Evolutionary conservation across 768 basidiomycete species (phyloP).

Genomic region (Xanthoconium purpureum): DNA sequence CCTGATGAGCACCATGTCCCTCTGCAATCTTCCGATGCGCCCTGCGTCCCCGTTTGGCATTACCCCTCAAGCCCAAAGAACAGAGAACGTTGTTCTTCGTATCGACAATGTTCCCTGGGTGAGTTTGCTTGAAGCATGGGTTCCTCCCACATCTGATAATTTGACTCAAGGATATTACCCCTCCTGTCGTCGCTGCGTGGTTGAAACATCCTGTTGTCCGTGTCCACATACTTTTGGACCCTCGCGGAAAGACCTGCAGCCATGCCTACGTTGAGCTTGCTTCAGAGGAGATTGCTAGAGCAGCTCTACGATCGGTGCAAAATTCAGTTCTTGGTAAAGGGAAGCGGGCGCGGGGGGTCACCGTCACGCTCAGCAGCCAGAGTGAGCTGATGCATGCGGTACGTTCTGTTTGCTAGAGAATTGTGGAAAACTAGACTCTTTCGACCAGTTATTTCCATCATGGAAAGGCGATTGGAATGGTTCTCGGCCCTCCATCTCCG

Average conservation of each 20-base stretch:
- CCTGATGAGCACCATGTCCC: conserved; percentile 32
- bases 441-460: conserved; percentile 66
- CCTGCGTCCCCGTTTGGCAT: conserved; percentile 13
- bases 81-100: conserved; percentile 61
- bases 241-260: conserved; percentile 78
- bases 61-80: conserved; percentile 11
- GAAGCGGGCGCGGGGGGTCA: conserved; percentile 77
- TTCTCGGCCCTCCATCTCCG: conserved; percentile 62
- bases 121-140: conserved; percentile 23
- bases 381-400: conserved; percentile 82
- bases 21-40: conserved; percentile 23
- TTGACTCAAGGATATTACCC: conserved; percentile 71
- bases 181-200: conserved; percentile 66
- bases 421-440: not conserved
- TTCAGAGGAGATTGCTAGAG: conserved; percentile 58
- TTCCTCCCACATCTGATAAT: conserved; percentile 1
- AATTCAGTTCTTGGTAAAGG: conserved; percentile 69
- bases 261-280: conserved; percentile 80
- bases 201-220: conserved; percentile 60
- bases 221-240: conserved; percentile 77
- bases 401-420: conserved; percentile 4
- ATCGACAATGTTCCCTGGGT: conserved; percentile 93
- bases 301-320: conserved; percentile 56
- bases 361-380: conserved; percentile 75
- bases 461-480: conserved; percentile 79